These are phyloP conservation scores for Cryptosporidium sp. DNA, from an alignment of 169 alveolate species.

Conservation along the genomic window DNA sequence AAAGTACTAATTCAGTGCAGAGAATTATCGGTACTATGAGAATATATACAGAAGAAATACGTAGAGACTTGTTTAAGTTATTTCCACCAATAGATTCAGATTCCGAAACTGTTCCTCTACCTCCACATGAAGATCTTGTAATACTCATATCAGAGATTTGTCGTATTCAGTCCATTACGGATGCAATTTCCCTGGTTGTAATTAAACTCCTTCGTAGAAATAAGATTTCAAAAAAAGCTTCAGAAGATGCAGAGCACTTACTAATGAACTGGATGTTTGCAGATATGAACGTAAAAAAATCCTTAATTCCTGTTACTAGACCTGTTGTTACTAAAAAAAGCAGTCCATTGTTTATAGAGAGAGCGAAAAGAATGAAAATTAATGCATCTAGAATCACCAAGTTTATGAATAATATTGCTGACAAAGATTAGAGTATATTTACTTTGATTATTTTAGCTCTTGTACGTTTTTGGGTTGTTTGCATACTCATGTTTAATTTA, in stretches of 20 bases:
- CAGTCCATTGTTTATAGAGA: slow-evolving; percentile 46
- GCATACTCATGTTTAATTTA: neutral
- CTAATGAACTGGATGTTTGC: slow-evolving; percentile 62
- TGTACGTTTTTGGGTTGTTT: neutral
- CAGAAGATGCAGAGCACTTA: slow-evolving; percentile 66
- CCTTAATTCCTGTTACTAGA: slow-evolving; percentile 34
- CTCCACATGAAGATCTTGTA: slow-evolving; percentile 25
- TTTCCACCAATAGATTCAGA: neutral
- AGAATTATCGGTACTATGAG: slow-evolving; percentile 38
- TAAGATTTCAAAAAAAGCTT: slow-evolving; percentile 3
- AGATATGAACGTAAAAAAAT: slow-evolving; percentile 37
- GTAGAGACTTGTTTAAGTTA: slow-evolving; percentile 32
- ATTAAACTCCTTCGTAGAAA: slow-evolving; percentile 35
- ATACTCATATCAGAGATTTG: slow-evolving; percentile 37
- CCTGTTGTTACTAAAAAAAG: slow-evolving; percentile 54
- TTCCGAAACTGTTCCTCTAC: slow-evolving; percentile 1
- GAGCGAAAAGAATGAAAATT: slow-evolving; percentile 27
- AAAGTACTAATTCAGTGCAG: slow-evolving; percentile 8
- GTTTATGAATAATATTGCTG: slow-evolving; percentile 26
- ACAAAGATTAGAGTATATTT: slow-evolving; percentile 12
- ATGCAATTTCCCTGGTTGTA: slow-evolving; percentile 53
- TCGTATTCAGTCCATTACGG: slow-evolving; percentile 64
- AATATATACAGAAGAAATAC: slow-evolving; percentile 52
- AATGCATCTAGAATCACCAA: slow-evolving; percentile 20
- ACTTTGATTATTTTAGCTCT: neutral